Conservation (phyloP, 139 green algal species). For the Picochlorum costavermella region DNA sequence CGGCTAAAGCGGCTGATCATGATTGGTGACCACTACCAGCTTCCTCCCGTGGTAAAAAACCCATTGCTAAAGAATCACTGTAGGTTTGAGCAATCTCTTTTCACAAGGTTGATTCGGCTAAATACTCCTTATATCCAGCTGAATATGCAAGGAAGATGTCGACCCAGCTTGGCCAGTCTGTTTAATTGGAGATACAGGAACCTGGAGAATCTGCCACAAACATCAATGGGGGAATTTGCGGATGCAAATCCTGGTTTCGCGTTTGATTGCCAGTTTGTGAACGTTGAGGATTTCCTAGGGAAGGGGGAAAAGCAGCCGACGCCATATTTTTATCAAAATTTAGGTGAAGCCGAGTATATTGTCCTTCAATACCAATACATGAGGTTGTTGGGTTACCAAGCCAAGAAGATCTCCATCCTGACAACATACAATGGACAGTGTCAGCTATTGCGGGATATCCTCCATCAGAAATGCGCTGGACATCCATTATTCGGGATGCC, state of each 20-base stretch:
- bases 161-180: conserved; percentile 74
- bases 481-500: conserved; percentile 41
- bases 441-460: conserved; percentile 83
- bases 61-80: conserved; percentile 87
- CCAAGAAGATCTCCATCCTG: conserved; percentile 84
- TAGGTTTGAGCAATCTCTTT: conserved; percentile 89
- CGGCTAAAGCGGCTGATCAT: conserved; percentile 79
- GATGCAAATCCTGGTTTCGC: conserved; percentile 83
- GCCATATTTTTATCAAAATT: conserved; percentile 95
- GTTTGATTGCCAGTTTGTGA: conserved; percentile 87
- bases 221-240: conserved; percentile 32
- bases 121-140: conserved; percentile 90
- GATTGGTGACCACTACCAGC: conserved; percentile 97
- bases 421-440: conserved; percentile 99
- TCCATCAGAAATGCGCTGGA: conserved; percentile 74
- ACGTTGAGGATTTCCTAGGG: conserved; percentile 78
- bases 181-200: conserved; percentile 95
- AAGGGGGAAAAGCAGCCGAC: conserved; percentile 71
- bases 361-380: conserved; percentile 88
- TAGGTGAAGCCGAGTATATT: conserved; percentile 89
- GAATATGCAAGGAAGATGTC: conserved; percentile 84
- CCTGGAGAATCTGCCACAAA: conserved; percentile 74
- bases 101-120: conserved; percentile 93
- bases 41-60: conserved; percentile 98
- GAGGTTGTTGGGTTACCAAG: conserved; percentile 90